These are phyloP conservation scores for Botrytis sinoallii DNA, from an alignment of 2,329 filamentous ascomycete species.

Conservation along the genomic window DNA sequence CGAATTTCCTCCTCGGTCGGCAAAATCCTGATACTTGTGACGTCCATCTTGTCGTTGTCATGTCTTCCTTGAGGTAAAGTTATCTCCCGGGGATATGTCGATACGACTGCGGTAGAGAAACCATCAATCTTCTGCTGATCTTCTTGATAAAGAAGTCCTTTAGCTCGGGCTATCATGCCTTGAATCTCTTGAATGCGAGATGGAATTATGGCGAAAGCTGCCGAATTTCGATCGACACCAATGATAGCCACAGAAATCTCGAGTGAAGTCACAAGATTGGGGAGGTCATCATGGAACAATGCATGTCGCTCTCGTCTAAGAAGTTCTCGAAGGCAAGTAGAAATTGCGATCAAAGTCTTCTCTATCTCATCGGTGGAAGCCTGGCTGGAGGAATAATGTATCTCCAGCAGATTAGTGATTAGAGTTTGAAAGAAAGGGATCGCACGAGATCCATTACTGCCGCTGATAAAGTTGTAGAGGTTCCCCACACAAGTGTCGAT, in stretches of 20 bases:
- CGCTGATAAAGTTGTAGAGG: constrained; percentile 13
- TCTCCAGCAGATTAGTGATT: neutral
- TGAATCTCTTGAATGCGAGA: neutral
- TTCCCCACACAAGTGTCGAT: constrained; percentile 13
- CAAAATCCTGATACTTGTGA: constrained; percentile 37
- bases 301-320: constrained; percentile 7
- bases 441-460: constrained; percentile 16
- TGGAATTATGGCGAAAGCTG: neutral
- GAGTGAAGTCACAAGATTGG: neutral
- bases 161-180: constrained; percentile 6
- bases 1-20: constrained; percentile 37
- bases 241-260: neutral
- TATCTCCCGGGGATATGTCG: constrained; percentile 12
- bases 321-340: constrained; percentile 11
- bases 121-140: neutral
- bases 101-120: constrained; percentile 2
- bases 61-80: neutral
- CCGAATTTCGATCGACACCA: neutral
- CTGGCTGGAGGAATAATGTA: neutral
- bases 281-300: constrained; percentile 4
- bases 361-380: neutral
- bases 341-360: neutral
- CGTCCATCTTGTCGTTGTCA: constrained; percentile 30
- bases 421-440: constrained; percentile 9
- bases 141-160: neutral